Base-by-base conservation (phyloP, 768 basidiomycete species). In the Obba rivulosa region DNA sequence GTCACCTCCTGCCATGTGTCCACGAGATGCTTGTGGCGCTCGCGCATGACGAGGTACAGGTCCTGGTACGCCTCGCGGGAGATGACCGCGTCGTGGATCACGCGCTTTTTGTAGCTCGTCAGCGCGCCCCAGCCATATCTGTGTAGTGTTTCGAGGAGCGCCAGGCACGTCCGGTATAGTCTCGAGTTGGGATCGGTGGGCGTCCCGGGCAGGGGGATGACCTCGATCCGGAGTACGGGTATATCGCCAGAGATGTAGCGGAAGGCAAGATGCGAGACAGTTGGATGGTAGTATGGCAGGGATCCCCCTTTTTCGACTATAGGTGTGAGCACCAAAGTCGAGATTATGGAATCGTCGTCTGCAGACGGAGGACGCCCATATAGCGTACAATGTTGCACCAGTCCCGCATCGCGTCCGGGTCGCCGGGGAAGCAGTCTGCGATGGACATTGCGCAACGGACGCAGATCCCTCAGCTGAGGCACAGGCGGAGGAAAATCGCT, bases 271-370 rank as follows among this genome's bases (percentile, higher is more conserved):
- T 87, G 85, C 2, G 65, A 68, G 8, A 95, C 89, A 1, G 83
- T 59, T 0, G 95, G 95, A 58, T 98, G 93, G 58, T 95, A 97
- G 60, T 90, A 97, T 0, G 95, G 95, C 2, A 96, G 66, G 1
- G 69, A 46, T 2, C 63, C 64, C 7, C 74, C 77, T 23, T 54
- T 47, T 4, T 63, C 56, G 41, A 77, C 41, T 44, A 87, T 70
- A 0, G 87, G 86, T 0, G 78, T 86, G 14, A 89, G 62, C 36
- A 86, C 67, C 18, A 89, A 69, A 2, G 65, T 59, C 35, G 60
- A 65, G 14, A 72, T 59, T 22, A 34, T 16, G 37, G 17, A 9
- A 13, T 49, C 50, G 8, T 43, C 36, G 14, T 61, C 50, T 34
- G 50, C 54, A 11, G 55, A 45, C 36, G 11, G 55, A 45, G n/a